A percentile compares a stretch with the other conserved stretches of the same genome.
These are phyloP conservation scores for Triangularia setosa DNA, from an alignment of 2,329 filamentous ascomycete genomes.

Conservation along the genomic window DNA sequence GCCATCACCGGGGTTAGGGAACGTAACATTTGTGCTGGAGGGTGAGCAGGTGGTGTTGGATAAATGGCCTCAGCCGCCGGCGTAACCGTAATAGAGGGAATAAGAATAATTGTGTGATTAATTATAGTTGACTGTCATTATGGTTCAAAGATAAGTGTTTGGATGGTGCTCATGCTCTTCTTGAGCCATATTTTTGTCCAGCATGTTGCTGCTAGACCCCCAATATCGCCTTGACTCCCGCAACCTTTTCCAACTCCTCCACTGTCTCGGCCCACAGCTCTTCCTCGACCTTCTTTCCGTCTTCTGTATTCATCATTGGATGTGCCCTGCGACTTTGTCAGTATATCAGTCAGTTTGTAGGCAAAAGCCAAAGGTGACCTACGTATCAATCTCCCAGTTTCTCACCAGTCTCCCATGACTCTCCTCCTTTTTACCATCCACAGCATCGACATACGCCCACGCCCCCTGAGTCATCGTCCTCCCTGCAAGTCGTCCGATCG, in stretches of 20 bases:
- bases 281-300: not conserved
- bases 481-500: not conserved
- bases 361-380: not conserved
- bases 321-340: not conserved
- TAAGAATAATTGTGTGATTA: no score
- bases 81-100: not conserved
- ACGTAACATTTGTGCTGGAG: slow-evolving; percentile 43
- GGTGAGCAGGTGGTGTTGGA: slow-evolving; percentile 42
- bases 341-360: not conserved
- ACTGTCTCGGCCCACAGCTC: slow-evolving; percentile 9
- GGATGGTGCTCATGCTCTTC: no score
- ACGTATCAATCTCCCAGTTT: slow-evolving; percentile 6
- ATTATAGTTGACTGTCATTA: no score
- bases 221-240: not conserved
- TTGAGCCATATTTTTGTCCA: not conserved
- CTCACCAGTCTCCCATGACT: slow-evolving; percentile 39
- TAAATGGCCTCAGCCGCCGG: slow-evolving; percentile 26
- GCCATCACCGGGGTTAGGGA: slow-evolving; percentile 33
- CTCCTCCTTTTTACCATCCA: slow-evolving; percentile 17
- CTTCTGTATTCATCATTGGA: slow-evolving; percentile 2
- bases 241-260: slow-evolving; percentile 5
- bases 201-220: not conserved
- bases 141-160: no score
- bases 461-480: not conserved
- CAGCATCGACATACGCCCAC: not conserved